These are phyloP conservation scores for Sporothrix luriei DNA, from an alignment of 2,329 filamentous ascomycete genomes.

Conservation along the genomic window DNA sequence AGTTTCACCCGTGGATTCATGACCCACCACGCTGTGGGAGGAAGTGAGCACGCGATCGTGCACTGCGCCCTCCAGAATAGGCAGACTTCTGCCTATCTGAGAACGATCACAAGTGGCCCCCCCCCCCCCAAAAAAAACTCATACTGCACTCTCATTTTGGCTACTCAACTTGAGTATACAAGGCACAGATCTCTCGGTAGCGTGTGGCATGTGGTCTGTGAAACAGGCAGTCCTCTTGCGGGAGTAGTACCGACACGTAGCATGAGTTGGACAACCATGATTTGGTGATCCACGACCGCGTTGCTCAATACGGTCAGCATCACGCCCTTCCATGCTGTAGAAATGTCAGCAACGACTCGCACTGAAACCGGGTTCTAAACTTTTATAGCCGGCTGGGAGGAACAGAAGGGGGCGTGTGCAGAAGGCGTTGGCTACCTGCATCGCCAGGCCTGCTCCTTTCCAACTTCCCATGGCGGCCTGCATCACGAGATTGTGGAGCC, in stretches of 20 bases:
- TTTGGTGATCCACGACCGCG: too few relatives aligned
- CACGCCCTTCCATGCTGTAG: too few relatives aligned
- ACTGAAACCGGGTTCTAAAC: not conserved
- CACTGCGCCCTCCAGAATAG: not conserved
- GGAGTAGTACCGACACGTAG: not conserved
- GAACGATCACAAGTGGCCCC: not conserved
- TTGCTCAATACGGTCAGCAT: too few relatives aligned
- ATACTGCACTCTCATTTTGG: too few relatives aligned
- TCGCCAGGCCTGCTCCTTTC: not conserved
- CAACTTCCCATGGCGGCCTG: not conserved
- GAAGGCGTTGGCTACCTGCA: not conserved
- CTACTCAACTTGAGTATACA: constrained; percentile 8
- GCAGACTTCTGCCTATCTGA: constrained; percentile 12
- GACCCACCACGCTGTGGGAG: not conserved
- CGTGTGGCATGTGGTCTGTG: not conserved
- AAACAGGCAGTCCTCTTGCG: not conserved
- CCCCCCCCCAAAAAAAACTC: not conserved
- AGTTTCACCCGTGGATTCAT: not conserved
- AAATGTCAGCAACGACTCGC: not conserved
- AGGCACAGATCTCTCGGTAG: not conserved
- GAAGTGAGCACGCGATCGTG: not conserved
- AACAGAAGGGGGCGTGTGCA: constrained; percentile 4
- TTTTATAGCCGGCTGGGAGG: too few relatives aligned
- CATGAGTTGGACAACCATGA: not conserved
- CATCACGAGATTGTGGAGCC: not conserved